Percentiles rank a stretch among this genome's conserved stretches.
Evolutionary conservation across 805 yeast genomes (phyloP).

Genomic region (Myxozyma monticola): DNA sequence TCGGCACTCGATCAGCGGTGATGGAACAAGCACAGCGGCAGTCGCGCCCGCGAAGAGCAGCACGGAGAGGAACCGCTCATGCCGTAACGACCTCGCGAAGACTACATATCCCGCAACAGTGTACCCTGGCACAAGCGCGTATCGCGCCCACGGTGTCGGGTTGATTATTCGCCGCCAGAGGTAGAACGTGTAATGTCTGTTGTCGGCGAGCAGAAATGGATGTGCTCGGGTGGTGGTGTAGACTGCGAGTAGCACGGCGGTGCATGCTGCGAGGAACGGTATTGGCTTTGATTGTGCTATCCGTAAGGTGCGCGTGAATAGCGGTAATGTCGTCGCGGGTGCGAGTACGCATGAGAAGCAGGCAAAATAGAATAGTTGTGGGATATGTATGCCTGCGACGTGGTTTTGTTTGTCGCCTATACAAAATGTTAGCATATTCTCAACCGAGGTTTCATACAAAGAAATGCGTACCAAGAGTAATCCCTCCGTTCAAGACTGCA

Average conservation of each 20-base stretch:
- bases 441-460: background rate
- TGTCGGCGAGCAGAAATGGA: conserved; percentile 90
- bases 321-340: conserved; percentile 69
- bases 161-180: conserved; percentile 68
- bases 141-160: conserved; percentile 48
- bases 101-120: conserved; percentile 50
- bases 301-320: conserved; percentile 8
- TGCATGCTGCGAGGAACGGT: conserved; percentile 1
- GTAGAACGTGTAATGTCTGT: conserved; percentile 90
- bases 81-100: conserved; percentile 35
- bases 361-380: conserved; percentile 78
- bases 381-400: conserved; percentile 64
- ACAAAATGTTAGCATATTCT: background rate
- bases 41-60: conserved; percentile 55
- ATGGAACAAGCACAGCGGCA: conserved; percentile 68
- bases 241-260: conserved; percentile 48
- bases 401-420: conserved; percentile 88
- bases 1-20: conserved; percentile 92
- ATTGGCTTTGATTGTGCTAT: background rate
- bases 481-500: conserved; percentile 69
- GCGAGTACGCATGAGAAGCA: conserved; percentile 65
- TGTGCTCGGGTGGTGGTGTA: conserved; percentile 71
- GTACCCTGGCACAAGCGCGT: conserved; percentile 63
- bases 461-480: conserved; percentile 52
- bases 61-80: conserved; percentile 11